Evolutionary conservation across 257 asterid genomes (phyloP), one percentile per base, ranked within the genome.

Genomic region (Fraxinus pennsylvanica): DNA sequence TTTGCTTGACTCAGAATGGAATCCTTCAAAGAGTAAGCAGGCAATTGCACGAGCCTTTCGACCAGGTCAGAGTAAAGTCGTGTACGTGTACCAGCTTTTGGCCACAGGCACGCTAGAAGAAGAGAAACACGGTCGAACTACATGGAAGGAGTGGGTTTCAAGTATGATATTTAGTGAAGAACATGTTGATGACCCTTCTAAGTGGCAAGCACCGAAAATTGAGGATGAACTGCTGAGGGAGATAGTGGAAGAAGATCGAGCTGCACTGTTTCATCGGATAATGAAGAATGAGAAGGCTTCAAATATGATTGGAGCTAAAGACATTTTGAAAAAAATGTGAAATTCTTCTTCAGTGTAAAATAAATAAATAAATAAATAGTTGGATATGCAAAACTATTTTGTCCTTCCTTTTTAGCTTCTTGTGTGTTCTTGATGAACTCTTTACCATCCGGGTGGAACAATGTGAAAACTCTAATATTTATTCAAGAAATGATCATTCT

Each of bases 71-170:
- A 93, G 92, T 81, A 96, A 96, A 71, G 94, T 96, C 3, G 99
- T 96, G 1, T 96, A 96, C 19, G 98, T 93, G 50, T 93, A 96
- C 74, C 99, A 96, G 83, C 90, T 96, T 36, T 72, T 93, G 87
- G 99, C 99, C 0, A 90, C 87, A 0, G 97, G 97, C 67, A 96
- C 98, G 5, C 72, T 96, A 19, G 99, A 96, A 47, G 97, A 94
- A 73, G 99, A 93, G 76, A 96, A 96, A 74, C 97, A 93, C 73
- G 86, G 93, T 15, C 80, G 96, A 66, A 93, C 99, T 0, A 93
- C 97, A 5, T 96, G 99, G 99, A 96, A 96, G 86, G 99, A 96
- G 85, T 96, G 98, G 98, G 99, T 96, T 33, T 96, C 98, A 7
- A 96, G 96, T 73, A 96, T 96, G 99, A 96, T 96, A 3, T 96